Base-by-base conservation (phyloP, 768 basidiomycete genomes). In the Boletus vinaceobasis region DNA sequence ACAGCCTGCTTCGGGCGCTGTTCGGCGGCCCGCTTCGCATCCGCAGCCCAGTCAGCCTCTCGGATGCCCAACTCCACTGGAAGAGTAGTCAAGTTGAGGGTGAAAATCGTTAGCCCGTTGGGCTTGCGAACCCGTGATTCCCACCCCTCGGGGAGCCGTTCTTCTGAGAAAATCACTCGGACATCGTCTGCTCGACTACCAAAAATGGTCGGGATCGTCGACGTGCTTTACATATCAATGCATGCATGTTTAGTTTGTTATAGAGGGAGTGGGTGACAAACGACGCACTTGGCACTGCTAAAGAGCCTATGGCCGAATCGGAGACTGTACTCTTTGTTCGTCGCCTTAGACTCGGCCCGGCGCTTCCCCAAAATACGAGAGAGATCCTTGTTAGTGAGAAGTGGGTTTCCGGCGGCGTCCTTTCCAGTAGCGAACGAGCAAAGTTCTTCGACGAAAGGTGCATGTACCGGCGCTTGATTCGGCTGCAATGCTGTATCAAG, bases 121-220 rank as follows among this genome's bases (percentile, higher is more conserved):
- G 71, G 79, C 35, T 76, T 70, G n/a, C 78, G 74, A 31, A 82
- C 67, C 15, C 78, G 72, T 0, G 88, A 77, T 64, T 90, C 87
- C 86, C 87, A 91, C 21, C 82, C 82, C 0, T 85, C 76, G 0
- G 85, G 84, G 31, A 92, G 64, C 15, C 87, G 79, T 59, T 92
- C 89, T 42, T 92, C 86, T 8, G 74, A 65, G n/a, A 92, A 67
- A 46, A 88, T 62, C 0, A 76, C 59, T 38, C 77, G 71, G 36
- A 90, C 60, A 52, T 86, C 85, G 7, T 74, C 68, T 5, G 85
- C 63, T 19, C 77, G 74, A 3, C 88, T 86, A 5, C 86, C 88
- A 57, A 88, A 84, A 53, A 85, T 79, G 0, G 77, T 79, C 14
- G 86, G 69, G 43, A 91, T 58, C 0, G 86, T 86, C 0, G 86